Evolutionary conservation across 169 alveolate species (phyloP).

Genomic region (Cryptosporidium meleagridis): DNA sequence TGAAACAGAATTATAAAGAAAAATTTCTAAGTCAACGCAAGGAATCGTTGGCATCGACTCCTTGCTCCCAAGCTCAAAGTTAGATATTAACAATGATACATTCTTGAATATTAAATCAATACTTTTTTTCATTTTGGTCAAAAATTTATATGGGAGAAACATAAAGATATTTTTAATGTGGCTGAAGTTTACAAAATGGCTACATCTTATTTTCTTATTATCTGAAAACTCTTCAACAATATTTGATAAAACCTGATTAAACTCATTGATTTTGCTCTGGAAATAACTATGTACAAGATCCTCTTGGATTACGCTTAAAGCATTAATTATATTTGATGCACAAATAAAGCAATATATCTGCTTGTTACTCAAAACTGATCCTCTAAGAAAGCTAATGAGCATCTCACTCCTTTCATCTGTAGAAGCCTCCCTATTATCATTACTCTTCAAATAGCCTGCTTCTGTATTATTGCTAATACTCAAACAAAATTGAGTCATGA

Average conservation of each 20-base stretch:
- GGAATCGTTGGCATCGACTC: not conserved
- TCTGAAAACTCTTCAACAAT: not conserved
- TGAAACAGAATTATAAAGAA: not conserved
- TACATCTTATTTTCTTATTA: not conserved
- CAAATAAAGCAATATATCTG: slow-evolving; percentile 63
- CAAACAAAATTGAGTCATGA: slow-evolving; percentile 32
- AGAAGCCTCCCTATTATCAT: not conserved
- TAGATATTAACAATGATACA: slow-evolving; percentile 7
- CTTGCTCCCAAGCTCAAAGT: not conserved
- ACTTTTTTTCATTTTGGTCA: slow-evolving; percentile 1
- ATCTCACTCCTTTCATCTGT: not conserved
- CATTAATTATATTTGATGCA: slow-evolving; percentile 21
- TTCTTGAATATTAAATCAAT: slow-evolving; percentile 23
- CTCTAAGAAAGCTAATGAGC: not conserved
- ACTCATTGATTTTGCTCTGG: slow-evolving; percentile 9
- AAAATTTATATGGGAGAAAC: slow-evolving; percentile 16
- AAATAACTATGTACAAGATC: slow-evolving; percentile 8
- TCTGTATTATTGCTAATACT: not conserved
- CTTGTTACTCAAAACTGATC: slow-evolving; percentile 5
- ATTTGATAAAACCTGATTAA: not conserved
- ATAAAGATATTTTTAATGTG: slow-evolving; percentile 25
- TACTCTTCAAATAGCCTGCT: not conserved
- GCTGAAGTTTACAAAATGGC: not conserved
- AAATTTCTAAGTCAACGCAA: slow-evolving; percentile 18
- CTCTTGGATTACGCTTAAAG: slow-evolving; percentile 11